Conservation (phyloP, 2,329 filamentous ascomycete genomes). For the Furcasterigmium sp. region DNA sequence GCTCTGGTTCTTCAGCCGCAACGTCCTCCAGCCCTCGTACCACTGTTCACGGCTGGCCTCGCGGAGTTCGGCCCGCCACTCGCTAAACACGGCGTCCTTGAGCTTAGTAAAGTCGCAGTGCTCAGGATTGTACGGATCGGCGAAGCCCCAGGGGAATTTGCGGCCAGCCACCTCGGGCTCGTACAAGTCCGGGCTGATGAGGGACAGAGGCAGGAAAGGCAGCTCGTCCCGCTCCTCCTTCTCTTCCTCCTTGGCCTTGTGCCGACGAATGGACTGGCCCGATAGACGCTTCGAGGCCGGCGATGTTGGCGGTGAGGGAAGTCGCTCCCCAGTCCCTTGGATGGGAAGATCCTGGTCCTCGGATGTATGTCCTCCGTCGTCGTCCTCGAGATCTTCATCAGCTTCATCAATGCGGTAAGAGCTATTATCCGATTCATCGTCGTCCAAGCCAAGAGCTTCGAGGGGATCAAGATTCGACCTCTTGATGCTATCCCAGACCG, state of each 20-base stretch:
- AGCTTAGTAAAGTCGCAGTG: slow-evolving; percentile 93
- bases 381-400: slow-evolving; percentile 36
- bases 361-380: slow-evolving; percentile 12
- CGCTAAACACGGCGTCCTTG: slow-evolving; percentile 86
- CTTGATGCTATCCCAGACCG: slow-evolving; percentile 84
- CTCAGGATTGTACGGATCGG: slow-evolving; percentile 82
- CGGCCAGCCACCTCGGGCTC: slow-evolving; percentile 75
- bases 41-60: slow-evolving; percentile 87
- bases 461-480: slow-evolving; percentile 82
- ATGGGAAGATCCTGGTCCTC: slow-evolving; percentile 34
- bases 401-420: slow-evolving; percentile 50
- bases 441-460: slow-evolving; percentile 77
- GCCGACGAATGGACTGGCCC: slow-evolving; percentile 36
- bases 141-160: slow-evolving; percentile 94
- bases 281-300: slow-evolving; percentile 40
- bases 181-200: slow-evolving; percentile 91
- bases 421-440: slow-evolving; percentile 60
- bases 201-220: slow-evolving; percentile 81
- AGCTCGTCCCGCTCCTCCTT: slow-evolving; percentile 47
- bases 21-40: slow-evolving; percentile 94
- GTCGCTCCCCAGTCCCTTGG: slow-evolving; percentile 22
- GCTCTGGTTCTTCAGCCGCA: slow-evolving; percentile 53
- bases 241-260: slow-evolving; percentile 37
- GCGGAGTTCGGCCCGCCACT: slow-evolving; percentile 88
- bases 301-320: slow-evolving; percentile 25